Conservation (phyloP, 2,329 filamentous ascomycete genomes). For the Remersonia thermophila region DNA sequence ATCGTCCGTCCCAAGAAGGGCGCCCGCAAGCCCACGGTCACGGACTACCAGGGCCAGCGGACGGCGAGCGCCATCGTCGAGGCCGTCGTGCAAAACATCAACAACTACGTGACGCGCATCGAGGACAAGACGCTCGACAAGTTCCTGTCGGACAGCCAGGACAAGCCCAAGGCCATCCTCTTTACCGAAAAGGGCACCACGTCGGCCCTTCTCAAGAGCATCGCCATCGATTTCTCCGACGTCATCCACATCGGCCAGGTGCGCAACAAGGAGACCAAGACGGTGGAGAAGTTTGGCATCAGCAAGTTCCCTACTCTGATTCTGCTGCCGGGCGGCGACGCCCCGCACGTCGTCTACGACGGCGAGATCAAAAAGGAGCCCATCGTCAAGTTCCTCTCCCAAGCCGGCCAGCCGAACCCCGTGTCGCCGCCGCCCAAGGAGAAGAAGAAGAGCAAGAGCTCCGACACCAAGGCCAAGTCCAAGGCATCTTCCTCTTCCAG, state of each 20-base stretch:
- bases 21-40: slow-evolving; percentile 61
- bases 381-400: slow-evolving; percentile 71
- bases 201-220: slow-evolving; percentile 65
- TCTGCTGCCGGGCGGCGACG: slow-evolving; percentile 59
- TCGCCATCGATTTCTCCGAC: slow-evolving; percentile 85
- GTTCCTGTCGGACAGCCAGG: slow-evolving; percentile 57
- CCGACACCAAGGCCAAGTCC: slow-evolving; percentile 11
- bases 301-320: slow-evolving; percentile 69
- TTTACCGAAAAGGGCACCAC: slow-evolving; percentile 91
- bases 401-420: slow-evolving; percentile 66
- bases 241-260: slow-evolving; percentile 71
- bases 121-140: slow-evolving; percentile 65
- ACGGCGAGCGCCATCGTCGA: slow-evolving; percentile 81
- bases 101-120: slow-evolving; percentile 76
- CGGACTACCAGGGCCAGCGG: slow-evolving; percentile 80
- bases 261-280: slow-evolving; percentile 62
- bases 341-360: slow-evolving; percentile 59
- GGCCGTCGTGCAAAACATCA: slow-evolving; percentile 73
- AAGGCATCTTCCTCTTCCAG: slow-evolving; percentile 11
- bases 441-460: slow-evolving; percentile 22
- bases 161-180: slow-evolving; percentile 71
- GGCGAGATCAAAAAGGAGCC: slow-evolving; percentile 77
- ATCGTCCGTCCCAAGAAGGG: slow-evolving; percentile 74
- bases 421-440: slow-evolving; percentile 44
- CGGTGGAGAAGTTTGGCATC: slow-evolving; percentile 63